Evolutionary conservation across 495 filamentous ascomycete species (phyloP).

Genomic region (Rostrohypoxylon terebratum): DNA sequence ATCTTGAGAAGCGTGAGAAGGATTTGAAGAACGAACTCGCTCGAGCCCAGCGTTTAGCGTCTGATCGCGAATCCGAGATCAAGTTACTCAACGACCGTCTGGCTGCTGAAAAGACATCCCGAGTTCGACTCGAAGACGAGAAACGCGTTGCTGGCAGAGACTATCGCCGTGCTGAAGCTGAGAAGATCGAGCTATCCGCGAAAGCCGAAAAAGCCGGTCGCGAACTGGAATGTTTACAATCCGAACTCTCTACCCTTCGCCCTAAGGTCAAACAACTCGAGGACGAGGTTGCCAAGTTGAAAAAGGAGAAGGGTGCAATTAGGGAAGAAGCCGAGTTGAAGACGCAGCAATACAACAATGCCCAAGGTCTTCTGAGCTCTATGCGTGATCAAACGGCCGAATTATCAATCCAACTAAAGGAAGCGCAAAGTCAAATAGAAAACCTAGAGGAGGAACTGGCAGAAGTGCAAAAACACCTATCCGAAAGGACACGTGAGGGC

Average conservation of each 20-base stretch:
- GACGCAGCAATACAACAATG: slow-evolving; percentile 83
- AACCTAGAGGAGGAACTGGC: slow-evolving; percentile 92
- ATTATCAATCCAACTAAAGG: slow-evolving; percentile 92
- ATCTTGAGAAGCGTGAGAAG: slow-evolving; percentile 81
- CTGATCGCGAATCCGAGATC: slow-evolving; percentile 81
- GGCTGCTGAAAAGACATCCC: slow-evolving; percentile 75
- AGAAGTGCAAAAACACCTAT: slow-evolving; percentile 88
- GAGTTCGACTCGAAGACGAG: slow-evolving; percentile 80
- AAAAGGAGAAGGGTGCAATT: slow-evolving; percentile 71
- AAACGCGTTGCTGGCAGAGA: slow-evolving; percentile 76
- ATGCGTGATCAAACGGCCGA: slow-evolving; percentile 94
- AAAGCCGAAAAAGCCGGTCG: slow-evolving; percentile 72
- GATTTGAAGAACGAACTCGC: slow-evolving; percentile 80
- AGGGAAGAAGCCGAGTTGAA: slow-evolving; percentile 87
- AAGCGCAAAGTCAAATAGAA: slow-evolving; percentile 82
- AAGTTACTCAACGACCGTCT: slow-evolving; percentile 79
- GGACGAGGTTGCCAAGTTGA: slow-evolving; percentile 72
- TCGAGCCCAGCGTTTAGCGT: slow-evolving; percentile 72
- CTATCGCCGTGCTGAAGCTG: slow-evolving; percentile 76
- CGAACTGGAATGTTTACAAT: slow-evolving; percentile 76
- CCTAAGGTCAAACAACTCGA: slow-evolving; percentile 76
- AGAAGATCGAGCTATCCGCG: slow-evolving; percentile 80
- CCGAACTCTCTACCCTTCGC: slow-evolving; percentile 73
- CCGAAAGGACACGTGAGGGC: slow-evolving; percentile 90
- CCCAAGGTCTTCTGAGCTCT: slow-evolving; percentile 85